These are phyloP conservation scores for Lactarius trivialis DNA, from an alignment of 768 basidiomycete species.

Conservation along the genomic window DNA sequence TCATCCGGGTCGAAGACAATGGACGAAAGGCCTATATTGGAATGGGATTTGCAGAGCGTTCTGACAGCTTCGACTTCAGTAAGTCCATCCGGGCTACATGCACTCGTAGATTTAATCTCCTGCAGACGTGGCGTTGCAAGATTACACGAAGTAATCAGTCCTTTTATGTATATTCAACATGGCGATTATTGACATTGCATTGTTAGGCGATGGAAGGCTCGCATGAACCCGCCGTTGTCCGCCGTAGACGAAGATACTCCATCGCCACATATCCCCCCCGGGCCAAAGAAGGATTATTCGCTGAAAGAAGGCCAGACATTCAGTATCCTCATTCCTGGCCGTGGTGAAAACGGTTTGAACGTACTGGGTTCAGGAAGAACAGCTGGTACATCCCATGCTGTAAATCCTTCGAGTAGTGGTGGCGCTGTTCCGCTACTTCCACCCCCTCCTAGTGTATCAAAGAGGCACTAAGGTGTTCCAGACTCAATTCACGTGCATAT, in stretches of 20 bases:
- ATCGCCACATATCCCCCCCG: constrained; percentile 66
- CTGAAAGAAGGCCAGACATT: constrained; percentile 95
- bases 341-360: constrained; percentile 39
- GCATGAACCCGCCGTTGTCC: constrained; percentile 32
- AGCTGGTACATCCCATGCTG: constrained; percentile 8
- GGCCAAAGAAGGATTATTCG: constrained; percentile 89
- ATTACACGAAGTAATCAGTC: constrained; percentile 64
- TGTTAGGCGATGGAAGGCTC: constrained; percentile 16
- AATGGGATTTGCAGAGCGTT: constrained; percentile 84
- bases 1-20: constrained; percentile 81
- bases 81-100: constrained; percentile 29
- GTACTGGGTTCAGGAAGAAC: constrained; percentile 25
- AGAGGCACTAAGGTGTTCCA: constrained; percentile 32
- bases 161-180: neutral
- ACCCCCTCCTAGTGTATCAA: constrained; percentile 69
- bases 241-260: constrained; percentile 41
- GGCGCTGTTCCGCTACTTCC: constrained; percentile 63
- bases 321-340: constrained; percentile 85
- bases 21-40: constrained; percentile 90
- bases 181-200: neutral
- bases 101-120: neutral
- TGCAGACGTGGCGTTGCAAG: constrained; percentile 77
- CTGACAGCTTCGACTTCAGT: constrained; percentile 93
- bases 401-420: constrained; percentile 28
- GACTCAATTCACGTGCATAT: neutral